Base-by-base conservation (phyloP, 1,284 basidiomycete species). In the Paramarasmius palmivorus region DNA sequence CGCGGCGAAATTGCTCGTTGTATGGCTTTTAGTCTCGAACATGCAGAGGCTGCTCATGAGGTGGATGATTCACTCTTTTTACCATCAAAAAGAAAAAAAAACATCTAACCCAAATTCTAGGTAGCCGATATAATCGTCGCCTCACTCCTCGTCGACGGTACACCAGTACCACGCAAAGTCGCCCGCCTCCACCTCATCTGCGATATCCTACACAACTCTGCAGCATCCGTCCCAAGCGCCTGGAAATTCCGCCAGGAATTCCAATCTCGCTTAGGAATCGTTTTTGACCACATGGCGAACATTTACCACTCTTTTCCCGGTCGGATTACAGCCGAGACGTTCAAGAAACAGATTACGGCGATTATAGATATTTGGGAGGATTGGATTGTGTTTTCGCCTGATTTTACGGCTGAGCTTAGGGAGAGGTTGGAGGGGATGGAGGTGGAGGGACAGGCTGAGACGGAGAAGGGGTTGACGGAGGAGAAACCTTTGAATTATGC, bases 171-270 rank as follows among this genome's bases (percentile, higher is more conserved):
- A 35, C 86, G 95, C 59, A 99, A 99, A 69, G 83, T 99, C 46
- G 93, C 97, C 5, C 86, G 97, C 7, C 82, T 99, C 23, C 89
- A 98, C 72, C 82, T 98, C 44, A 92, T 99, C 51, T 98, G 95
- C 63, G 97, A 99, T 66, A 97, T 99, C 58, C 79, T 99, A 25
- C 95, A 98, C 74, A 99, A 99, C 68, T 94, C 93, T 2, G 95
- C 93, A 36, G 89, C 88, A 4, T 76, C 92, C 3, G 79, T 95
- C 8, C 88, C 92, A 2, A 92, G 89, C 68, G 93, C 93, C 15
- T 98, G 95, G 95, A 93, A 92, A 67, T 98, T 93, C 70, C 86
- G 95, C 32, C 86, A 92, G 57, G 90, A 94, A 59, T 95, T 98
- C 63, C 94, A 98, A 66, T 78, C 84, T 12, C 81, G 92, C 22